Evolutionary conservation across 2,329 filamentous ascomycete species (phyloP).

Genomic region (Apiospora aurea): DNA sequence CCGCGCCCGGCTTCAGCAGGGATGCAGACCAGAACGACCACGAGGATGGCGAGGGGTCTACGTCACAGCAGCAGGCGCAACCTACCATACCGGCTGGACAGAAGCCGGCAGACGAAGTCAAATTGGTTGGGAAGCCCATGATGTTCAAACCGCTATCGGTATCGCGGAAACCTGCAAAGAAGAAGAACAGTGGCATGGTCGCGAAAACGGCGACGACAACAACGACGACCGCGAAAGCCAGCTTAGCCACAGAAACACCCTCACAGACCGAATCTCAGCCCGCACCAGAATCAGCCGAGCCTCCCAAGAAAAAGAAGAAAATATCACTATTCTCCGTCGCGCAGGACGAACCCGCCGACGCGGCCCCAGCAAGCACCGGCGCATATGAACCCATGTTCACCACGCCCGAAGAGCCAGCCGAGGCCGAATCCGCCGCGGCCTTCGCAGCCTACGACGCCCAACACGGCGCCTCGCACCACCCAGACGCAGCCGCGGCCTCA

Average conservation of each 20-base stretch:
- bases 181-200: conserved; percentile 53
- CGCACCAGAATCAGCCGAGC: conserved; percentile 32
- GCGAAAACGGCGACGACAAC: conserved; percentile 37
- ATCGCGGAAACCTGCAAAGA: conserved; percentile 75
- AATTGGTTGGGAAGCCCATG: conserved; percentile 78
- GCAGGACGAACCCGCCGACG: conserved; percentile 11
- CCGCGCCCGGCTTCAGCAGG: conserved; percentile 81
- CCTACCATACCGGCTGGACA: conserved; percentile 63
- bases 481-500: conserved; percentile 24
- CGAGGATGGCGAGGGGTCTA: conserved; percentile 34
- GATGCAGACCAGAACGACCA: conserved; percentile 45
- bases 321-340: conserved; percentile 75
- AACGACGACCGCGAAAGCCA: conserved; percentile 28
- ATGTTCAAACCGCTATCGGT: conserved; percentile 93
- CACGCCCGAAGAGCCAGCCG: conserved; percentile 35
- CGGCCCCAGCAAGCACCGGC: conserved; percentile 32
- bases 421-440: conserved; percentile 37
- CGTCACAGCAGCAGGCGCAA: conserved; percentile 49
- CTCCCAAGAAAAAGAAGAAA: conserved; percentile 60
- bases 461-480: conserved; percentile 31
- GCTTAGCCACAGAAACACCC: conserved; percentile 19
- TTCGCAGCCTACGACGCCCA: conserved; percentile 45
- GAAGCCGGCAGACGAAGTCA: conserved; percentile 68
- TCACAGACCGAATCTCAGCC: conserved; percentile 31
- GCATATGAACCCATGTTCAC: conserved; percentile 62